These are phyloP conservation scores for Mitragyna speciosa DNA, from an alignment of 257 asterid species.

Conservation along the genomic window DNA sequence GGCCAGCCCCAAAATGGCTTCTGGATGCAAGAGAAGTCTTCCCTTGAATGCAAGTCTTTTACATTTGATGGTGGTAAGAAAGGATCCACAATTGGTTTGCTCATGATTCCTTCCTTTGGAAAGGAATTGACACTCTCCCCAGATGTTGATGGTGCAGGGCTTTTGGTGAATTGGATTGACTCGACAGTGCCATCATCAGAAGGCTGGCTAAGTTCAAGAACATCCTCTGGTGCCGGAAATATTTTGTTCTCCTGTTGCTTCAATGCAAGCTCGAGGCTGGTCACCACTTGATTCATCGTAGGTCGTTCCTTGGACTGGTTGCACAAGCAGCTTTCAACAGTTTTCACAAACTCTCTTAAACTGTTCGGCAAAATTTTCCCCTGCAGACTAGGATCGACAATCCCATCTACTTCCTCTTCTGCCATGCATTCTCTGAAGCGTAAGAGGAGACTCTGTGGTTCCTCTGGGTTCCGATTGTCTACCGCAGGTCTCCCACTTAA, in stretches of 20 bases:
- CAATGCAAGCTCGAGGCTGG: conserved; percentile 16
- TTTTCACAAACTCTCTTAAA: neutral
- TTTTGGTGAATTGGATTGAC: too few species aligned
- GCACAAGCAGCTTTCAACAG: conserved; percentile 8
- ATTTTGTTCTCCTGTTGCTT: neutral
- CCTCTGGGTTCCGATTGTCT: neutral
- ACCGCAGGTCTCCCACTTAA: conserved; percentile 11
- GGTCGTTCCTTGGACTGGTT: neutral
- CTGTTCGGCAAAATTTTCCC: neutral
- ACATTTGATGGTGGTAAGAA: too few species aligned
- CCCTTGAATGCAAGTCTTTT: too few species aligned
- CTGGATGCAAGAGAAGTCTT: too few species aligned
- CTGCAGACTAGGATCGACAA: neutral
- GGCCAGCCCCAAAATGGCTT: neutral
- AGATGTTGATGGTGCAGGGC: too few species aligned
- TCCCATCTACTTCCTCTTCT: neutral
- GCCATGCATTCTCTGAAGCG: neutral
- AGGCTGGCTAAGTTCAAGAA: too few species aligned
- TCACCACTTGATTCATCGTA: conserved; percentile 20
- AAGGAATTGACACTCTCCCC: too few species aligned
- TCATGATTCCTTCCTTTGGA: too few species aligned
- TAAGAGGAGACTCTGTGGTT: neutral
- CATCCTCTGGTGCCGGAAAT: neutral
- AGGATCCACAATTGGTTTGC: too few species aligned
- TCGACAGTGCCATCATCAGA: too few species aligned